A percentile compares a stretch with the other conserved stretches of the same genome.
Conservation (phyloP, 495 filamentous ascomycete genomes). For the Polyplosphaeria fusca region DNA sequence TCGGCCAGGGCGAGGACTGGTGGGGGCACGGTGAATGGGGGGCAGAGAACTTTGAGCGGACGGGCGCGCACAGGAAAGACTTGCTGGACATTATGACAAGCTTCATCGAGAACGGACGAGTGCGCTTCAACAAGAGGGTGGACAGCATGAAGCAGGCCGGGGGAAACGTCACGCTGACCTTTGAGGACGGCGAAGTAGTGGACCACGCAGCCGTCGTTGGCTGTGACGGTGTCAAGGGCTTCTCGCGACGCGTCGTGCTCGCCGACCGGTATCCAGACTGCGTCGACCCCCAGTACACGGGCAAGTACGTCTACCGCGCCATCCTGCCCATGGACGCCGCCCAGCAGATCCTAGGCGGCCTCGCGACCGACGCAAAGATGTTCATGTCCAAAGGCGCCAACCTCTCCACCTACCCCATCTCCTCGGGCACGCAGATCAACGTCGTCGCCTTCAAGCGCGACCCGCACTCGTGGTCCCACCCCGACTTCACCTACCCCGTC, state of each 20-base stretch:
- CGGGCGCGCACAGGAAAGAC: constrained; percentile 24
- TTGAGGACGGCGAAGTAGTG: constrained; percentile 20
- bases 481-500: constrained; percentile 14
- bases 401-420: constrained; percentile 20
- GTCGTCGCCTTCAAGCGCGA: constrained; percentile 26
- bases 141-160: constrained; percentile 2
- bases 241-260: constrained; percentile 15
- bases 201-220: constrained; percentile 17
- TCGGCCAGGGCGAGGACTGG: constrained; percentile 19
- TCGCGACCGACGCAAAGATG: constrained; percentile 20
- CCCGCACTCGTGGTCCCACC: background rate
- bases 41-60: constrained; percentile 3
- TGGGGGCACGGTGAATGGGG: constrained; percentile 14
- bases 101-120: constrained; percentile 5
- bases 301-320: constrained; percentile 23
- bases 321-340: constrained; percentile 23
- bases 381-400: constrained; percentile 17
- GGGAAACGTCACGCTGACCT: constrained; percentile 8
- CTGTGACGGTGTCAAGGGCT: constrained; percentile 28
- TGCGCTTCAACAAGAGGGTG: constrained; percentile 24
- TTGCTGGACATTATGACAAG: constrained; percentile 26
- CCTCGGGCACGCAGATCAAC: constrained; percentile 17
- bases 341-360: constrained; percentile 21
- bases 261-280: constrained; percentile 12
- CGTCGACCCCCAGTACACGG: constrained; percentile 16